Conservation (phyloP, 176 grass and related monocot genomes). For the Otatea glauca region DNA sequence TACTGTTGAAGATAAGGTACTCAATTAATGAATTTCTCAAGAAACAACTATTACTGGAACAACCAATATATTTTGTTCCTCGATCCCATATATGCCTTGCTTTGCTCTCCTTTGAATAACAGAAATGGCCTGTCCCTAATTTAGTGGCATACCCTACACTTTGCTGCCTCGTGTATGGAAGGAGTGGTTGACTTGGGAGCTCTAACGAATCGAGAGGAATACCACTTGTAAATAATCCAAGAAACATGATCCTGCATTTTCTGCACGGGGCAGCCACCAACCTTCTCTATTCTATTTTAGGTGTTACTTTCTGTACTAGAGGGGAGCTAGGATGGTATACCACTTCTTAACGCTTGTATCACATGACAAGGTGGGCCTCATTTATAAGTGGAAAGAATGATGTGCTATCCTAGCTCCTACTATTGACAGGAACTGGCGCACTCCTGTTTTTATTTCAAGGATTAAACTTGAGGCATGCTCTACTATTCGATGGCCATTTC, state of each 20-base stretch:
- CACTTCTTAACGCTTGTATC: background rate
- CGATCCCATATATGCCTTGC: background rate
- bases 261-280: background rate
- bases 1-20: constrained; percentile 3
- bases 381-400: constrained; percentile 17
- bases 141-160: background rate
- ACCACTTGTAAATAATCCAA: too few species aligned
- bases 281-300: constrained; percentile 1
- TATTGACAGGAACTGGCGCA: background rate
- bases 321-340: background rate
- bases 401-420: background rate
- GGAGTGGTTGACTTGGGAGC: too few species aligned
- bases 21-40: background rate
- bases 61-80: background rate
- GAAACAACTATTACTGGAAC: background rate
- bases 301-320: constrained; percentile 8
- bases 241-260: background rate
- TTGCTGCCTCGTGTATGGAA: background rate
- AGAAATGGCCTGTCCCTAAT: background rate
- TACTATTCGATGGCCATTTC: background rate
- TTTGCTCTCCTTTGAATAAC: constrained; percentile 12
- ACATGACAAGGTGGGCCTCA: background rate
- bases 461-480: constrained; percentile 24
- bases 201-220: too few species aligned
- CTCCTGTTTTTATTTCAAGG: background rate